Evolutionary conservation across 2,329 filamentous ascomycete species (phyloP), one percentile per base, ranked within the genome.

Genomic region (Septoria petroselini): DNA sequence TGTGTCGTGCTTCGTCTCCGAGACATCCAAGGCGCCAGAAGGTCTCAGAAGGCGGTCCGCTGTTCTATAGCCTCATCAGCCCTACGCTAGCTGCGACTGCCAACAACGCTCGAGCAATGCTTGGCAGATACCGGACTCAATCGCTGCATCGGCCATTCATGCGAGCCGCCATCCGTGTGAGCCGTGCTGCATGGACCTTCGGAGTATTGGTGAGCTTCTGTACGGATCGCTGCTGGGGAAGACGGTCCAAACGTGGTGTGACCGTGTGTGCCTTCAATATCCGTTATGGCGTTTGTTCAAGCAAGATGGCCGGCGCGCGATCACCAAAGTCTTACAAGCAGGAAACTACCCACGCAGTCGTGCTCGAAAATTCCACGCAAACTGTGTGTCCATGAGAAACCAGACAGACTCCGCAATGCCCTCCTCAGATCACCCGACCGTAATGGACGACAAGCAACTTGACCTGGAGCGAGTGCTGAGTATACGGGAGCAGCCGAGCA

Each of bases 1-100:
- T 19, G 7, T 17, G 15, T 38, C 17, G 35, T 38, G 15, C 15
- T 4, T 9, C 35, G 6, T 19, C 21, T 18, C 15, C 12, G 35
- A 38, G 35, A 38, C 35, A 17, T 19, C 35, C 35, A 38, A 38
- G 35, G 5, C 35, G 35, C 35, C 17, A 38, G 35, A 38, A 38
- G 35, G 35, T 38, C 35, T 38, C 35, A 38, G 35, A 38, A 38
- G 35, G 15, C 35, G 35, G 15, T 17, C 35, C 35, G 35, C 21
- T 38, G 15, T 38, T 38, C 35, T 38, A 19, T 38, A 23, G 4
- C 15, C 17, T 17, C n/a, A 14, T 12, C 15, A 38, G 7, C 19
- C 17, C 35, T 19, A 38, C 9, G 15, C 35, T 38, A 21, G 7
- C 7, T 15, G 33, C 33, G 33, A 35, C 33, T 14, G 3, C 33